phyloP scores from a whole-genome alignment of 805 yeast species.

The Candida maltosa region DNA sequence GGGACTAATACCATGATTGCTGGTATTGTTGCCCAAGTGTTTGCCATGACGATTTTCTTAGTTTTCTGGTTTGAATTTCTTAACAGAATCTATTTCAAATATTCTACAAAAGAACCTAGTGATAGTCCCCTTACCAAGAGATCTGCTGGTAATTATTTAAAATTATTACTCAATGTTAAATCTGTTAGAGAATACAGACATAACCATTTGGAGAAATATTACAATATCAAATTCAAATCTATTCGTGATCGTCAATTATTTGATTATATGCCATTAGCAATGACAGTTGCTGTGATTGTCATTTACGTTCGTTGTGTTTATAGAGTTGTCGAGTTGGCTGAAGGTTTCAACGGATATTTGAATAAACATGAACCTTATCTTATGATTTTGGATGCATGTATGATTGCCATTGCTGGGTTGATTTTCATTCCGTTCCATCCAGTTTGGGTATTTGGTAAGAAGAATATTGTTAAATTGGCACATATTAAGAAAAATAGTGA shows the following conservation, averaged over 20 bases:
- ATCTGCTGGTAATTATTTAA: conserved; percentile 23
- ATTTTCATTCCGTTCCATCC: conserved; percentile 40
- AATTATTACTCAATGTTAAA: conserved; percentile 23
- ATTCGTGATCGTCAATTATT: conserved; percentile 25
- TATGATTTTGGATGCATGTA: conserved; percentile 36
- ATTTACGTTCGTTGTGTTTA: conserved; percentile 36
- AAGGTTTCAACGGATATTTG: conserved; percentile 37
- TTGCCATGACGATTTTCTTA: conserved; percentile 36
- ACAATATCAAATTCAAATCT: conserved; percentile 22
- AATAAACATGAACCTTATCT: conserved; percentile 33
- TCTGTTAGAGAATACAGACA: conserved; percentile 19
- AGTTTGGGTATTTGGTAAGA: conserved; percentile 28
- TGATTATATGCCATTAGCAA: conserved; percentile 30
- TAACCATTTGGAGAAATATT: conserved; percentile 23
- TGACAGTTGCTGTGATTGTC: conserved; percentile 27
- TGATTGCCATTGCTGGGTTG: conserved; percentile 35
- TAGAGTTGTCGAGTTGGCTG: conserved; percentile 38
- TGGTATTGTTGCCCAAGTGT: conserved; percentile 36
- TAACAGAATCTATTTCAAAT: conserved; percentile 27
- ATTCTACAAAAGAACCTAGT: conserved; percentile 10
- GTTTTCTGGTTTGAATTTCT: conserved; percentile 35
- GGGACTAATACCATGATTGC: conserved; percentile 37
- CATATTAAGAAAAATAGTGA: conserved; percentile 24
- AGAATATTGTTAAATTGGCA: conserved; percentile 23
- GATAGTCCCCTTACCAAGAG: conserved; percentile 16